These are phyloP conservation scores for Leptomonas pyrrhocoris DNA, from an alignment of 208 protist genomes.

Conservation along the genomic window DNA sequence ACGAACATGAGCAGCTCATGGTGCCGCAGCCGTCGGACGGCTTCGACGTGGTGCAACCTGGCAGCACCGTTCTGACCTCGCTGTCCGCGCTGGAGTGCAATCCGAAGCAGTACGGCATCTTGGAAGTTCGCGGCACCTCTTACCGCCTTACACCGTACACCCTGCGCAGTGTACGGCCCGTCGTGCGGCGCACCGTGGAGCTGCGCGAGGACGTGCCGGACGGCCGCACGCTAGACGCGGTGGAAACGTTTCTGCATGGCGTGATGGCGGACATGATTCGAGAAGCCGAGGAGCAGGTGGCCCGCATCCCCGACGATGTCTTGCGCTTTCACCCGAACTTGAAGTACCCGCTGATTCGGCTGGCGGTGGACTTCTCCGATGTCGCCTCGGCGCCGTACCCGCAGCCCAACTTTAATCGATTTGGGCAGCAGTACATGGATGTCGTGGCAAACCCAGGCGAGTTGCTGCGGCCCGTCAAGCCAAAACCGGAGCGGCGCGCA, in stretches of 20 bases:
- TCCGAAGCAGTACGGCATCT: slow-evolving; percentile 92
- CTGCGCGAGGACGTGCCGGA: slow-evolving; percentile 61
- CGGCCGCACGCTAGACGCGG: slow-evolving; percentile 77
- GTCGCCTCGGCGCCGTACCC: slow-evolving; percentile 77
- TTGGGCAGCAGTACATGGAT: slow-evolving; percentile 91
- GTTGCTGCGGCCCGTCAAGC: slow-evolving; percentile 73
- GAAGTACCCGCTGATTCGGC: slow-evolving; percentile 84
- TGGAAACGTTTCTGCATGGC: slow-evolving; percentile 77
- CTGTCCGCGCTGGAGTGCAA: slow-evolving; percentile 94
- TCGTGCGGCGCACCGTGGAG: slow-evolving; percentile 87
- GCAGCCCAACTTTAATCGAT: slow-evolving; percentile 86
- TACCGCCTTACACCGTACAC: slow-evolving; percentile 89
- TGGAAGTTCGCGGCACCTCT: slow-evolving; percentile 82
- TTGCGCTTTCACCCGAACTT: slow-evolving; percentile 79
- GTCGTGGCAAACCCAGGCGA: slow-evolving; percentile 86
- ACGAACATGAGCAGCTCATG: slow-evolving; percentile 99
- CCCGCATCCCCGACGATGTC: slow-evolving; percentile 77
- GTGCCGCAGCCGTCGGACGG: slow-evolving; percentile 73
- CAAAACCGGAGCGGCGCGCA: slow-evolving; percentile 44
- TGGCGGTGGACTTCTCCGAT: slow-evolving; percentile 84
- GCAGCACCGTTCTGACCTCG: slow-evolving; percentile 96
- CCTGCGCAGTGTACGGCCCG: slow-evolving; percentile 93
- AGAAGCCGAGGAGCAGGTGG: slow-evolving; percentile 73
- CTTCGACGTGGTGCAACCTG: slow-evolving; percentile 97
- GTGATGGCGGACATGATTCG: slow-evolving; percentile 84